Conservation (phyloP, 2,329 filamentous ascomycete genomes). For the Arthrobotrys entomopaga region DNA sequence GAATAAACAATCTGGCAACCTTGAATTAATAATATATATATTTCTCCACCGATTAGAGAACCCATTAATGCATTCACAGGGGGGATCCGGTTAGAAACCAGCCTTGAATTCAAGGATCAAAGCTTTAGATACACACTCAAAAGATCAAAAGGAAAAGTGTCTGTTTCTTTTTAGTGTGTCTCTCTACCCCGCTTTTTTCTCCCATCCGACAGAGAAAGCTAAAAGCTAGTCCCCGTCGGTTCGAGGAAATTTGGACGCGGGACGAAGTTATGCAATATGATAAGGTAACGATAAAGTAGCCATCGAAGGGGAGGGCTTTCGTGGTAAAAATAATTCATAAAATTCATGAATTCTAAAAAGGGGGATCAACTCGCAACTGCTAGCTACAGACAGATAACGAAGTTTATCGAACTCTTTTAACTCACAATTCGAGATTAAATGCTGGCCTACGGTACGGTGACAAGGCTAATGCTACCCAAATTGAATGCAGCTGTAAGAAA, state of each 20-base stretch:
- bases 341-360: background rate
- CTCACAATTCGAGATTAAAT: too few relatives aligned
- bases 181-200: conserved; percentile 4
- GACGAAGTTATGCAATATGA: conserved; percentile 21
- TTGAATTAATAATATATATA: too few relatives aligned
- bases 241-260: conserved; percentile 39
- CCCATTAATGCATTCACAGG: too few relatives aligned
- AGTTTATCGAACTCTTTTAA: too few relatives aligned
- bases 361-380: background rate
- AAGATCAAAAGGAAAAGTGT: too few relatives aligned
- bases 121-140: too few relatives aligned
- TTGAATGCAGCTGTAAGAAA: conserved; percentile 1
- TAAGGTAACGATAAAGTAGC: conserved; percentile 34
- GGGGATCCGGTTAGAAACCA: too few relatives aligned
- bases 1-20: too few relatives aligned
- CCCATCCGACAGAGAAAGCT: background rate
- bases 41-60: too few relatives aligned
- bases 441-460: conserved; percentile 6
- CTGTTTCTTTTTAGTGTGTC: background rate
- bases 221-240: conserved; percentile 33
- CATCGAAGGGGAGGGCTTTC: conserved; percentile 14
- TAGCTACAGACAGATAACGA: too few relatives aligned
- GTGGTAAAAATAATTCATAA: conserved; percentile 38
- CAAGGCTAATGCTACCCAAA: background rate
- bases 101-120: too few relatives aligned